These are phyloP conservation scores for Candida sithepensis DNA, from an alignment of 805 yeast species.

Conservation along the genomic window DNA sequence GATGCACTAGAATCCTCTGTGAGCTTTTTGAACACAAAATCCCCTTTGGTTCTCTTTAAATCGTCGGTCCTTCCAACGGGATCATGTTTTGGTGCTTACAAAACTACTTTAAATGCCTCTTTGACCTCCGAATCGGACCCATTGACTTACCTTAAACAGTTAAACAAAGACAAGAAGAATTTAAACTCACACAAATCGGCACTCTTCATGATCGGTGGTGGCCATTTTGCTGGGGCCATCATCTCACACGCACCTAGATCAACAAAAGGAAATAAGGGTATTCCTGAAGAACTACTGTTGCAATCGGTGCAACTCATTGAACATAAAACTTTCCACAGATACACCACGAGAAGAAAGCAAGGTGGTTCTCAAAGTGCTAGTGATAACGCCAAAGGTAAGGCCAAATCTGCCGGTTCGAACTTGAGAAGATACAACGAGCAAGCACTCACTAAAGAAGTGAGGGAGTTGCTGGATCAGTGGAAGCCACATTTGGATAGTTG, in stretches of 20 bases:
- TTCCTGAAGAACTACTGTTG: conserved; percentile 46
- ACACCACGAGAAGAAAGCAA: conserved; percentile 94
- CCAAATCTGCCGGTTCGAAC: conserved; percentile 92
- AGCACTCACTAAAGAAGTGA: conserved; percentile 75
- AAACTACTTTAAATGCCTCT: conserved; percentile 48
- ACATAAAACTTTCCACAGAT: conserved; percentile 88
- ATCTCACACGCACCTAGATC: conserved; percentile 64
- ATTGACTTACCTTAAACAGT: conserved; percentile 36
- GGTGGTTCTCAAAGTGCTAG: conserved; percentile 95
- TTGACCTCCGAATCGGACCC: conserved; percentile 43
- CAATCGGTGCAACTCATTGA: conserved; percentile 64
- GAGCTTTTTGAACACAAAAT: conserved; percentile 61
- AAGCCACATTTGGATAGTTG: conserved; percentile 54
- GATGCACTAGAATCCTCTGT: conserved; percentile 33
- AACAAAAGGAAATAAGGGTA: conserved; percentile 52
- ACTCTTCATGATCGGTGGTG: conserved; percentile 92
- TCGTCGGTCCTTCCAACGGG: conserved; percentile 41
- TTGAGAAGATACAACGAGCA: conserved; percentile 88
- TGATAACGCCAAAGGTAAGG: conserved; percentile 91
- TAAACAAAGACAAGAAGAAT: conserved; percentile 15
- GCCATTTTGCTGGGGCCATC: conserved; percentile 96
- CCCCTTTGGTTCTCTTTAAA: conserved; percentile 63
- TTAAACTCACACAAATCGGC: conserved; percentile 52
- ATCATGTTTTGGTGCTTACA: conserved; percentile 64
- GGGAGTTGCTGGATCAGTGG: conserved; percentile 68